Base-by-base conservation (phyloP, 148 eudicot species). In the Chenopodium quinoa region DNA sequence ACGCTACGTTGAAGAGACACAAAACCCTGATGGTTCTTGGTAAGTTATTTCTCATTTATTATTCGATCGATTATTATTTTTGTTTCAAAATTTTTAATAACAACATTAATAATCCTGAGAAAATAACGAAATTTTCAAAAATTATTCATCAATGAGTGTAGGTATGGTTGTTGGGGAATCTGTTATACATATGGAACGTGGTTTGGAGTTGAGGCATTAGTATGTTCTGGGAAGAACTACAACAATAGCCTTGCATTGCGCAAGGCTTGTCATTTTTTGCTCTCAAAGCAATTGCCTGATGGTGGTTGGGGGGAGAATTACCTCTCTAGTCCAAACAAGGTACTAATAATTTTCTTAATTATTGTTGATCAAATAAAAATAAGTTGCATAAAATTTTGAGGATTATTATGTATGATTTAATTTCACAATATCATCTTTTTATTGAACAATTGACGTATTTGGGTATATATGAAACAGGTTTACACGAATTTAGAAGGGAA, bases 301-400 rank as follows among this genome's bases (percentile, higher is more conserved):
- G 94, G 93, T 60, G 94, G 94, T 27, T 91, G 94, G 92, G 94
- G 94, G 72, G 94, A 90, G 83, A 88, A 89, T 82, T 90, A 87
- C 66, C 91, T 91, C 48, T 91, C 94, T 23, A 79, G 92, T 71
- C 64, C 89, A 78, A 83, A 88, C 31, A 91, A 89, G 92, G 93
- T 88, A 82, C 50, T 34, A 9, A 6, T 48, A 5, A 14, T 20
- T 37, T 37, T 37, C 44, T 37, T 5, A 40, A 40, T 40, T 40
- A 6, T 40, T 40, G 44, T 29, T 9, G 10, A 4, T 29, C 16
- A 4, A 16, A 12, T 68, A 4, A 68, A 64, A 23, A 23, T n/a
- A 64, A 64, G 31, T 1, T 23, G 0, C 3, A 0, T 6, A 40
- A 40, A 40, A 6, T 40, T 40, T 40, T 40, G 1, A 40, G 44